Evolutionary conservation across 257 asterid genomes (phyloP).

Genomic region (Haberlea rhodopensis): DNA sequence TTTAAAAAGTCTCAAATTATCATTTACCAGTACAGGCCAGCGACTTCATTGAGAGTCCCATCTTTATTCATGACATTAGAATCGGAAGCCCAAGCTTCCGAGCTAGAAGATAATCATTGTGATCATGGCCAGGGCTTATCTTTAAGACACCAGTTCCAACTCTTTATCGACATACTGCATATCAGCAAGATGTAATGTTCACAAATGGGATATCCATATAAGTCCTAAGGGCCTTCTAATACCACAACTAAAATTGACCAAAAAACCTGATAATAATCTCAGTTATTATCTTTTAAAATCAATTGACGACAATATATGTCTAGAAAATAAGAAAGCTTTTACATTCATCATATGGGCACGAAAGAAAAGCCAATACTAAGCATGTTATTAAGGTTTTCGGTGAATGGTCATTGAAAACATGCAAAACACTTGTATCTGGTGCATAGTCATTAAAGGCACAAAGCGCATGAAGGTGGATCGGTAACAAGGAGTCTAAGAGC

Average conservation of each 20-base stretch:
- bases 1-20: conserved; percentile 25
- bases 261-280: conserved; percentile 11
- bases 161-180: conserved; percentile 94
- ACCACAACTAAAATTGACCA: conserved; percentile 1
- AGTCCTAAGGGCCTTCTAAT: conserved; percentile 8
- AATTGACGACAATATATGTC: background rate
- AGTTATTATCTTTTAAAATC: background rate
- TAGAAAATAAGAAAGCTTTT: background rate
- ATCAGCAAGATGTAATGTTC: conserved; percentile 24
- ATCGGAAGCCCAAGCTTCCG: conserved; percentile 98
- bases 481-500: too few species aligned
- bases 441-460: too few species aligned
- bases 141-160: conserved; percentile 98
- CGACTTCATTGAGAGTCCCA: conserved; percentile 92
- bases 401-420: too few species aligned
- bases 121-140: conserved; percentile 99
- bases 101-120: conserved; percentile 96
- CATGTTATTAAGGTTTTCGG: background rate
- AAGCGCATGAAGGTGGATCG: too few species aligned
- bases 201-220: conserved; percentile 22
- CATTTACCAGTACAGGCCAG: conserved; percentile 76
- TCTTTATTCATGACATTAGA: conserved; percentile 97
- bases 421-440: too few species aligned
- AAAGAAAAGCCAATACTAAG: background rate
- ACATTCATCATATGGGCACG: background rate